Evolutionary conservation across 1,284 basidiomycete genomes (phyloP).

Genomic region (Inonotus obliquus): DNA sequence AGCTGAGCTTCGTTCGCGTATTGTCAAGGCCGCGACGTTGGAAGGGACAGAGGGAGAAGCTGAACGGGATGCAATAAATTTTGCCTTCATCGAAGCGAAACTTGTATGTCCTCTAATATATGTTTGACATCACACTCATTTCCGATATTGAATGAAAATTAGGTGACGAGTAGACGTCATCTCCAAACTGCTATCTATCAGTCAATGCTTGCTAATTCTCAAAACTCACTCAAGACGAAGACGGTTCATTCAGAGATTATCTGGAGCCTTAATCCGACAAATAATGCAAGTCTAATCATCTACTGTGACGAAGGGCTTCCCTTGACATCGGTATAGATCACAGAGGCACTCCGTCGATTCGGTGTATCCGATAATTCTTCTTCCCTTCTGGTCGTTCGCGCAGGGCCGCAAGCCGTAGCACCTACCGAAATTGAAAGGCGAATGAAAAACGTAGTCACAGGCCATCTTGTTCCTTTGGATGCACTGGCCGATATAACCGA

Average conservation of each 20-base stretch:
- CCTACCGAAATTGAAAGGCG: constrained; percentile 34
- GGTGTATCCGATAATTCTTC: constrained; percentile 70
- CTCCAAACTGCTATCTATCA: constrained; percentile 79
- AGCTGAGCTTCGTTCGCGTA: constrained; percentile 51
- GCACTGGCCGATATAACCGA: constrained; percentile 54
- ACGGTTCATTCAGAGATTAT: constrained; percentile 85
- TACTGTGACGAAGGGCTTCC: background rate
- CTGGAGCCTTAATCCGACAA: constrained; percentile 77
- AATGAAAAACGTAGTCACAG: constrained; percentile 57
- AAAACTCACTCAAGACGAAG: constrained; percentile 60
- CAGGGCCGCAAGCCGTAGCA: constrained; percentile 35
- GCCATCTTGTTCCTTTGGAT: constrained; percentile 44
- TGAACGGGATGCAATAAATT: constrained; percentile 74
- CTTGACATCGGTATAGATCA: constrained; percentile 52
- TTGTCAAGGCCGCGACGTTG: constrained; percentile 63
- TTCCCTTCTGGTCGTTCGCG: constrained; percentile 69
- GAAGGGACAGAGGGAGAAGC: constrained; percentile 57
- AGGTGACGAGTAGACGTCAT: constrained; percentile 75
- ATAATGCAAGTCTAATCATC: constrained; percentile 56
- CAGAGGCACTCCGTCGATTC: constrained; percentile 80
- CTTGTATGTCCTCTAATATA: constrained; percentile 36
- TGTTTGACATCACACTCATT: background rate
- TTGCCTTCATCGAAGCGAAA: constrained; percentile 81
- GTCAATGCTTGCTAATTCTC: constrained; percentile 66
- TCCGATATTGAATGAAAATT: background rate